phyloP scores from a whole-genome alignment of 129 eudicot genomes.

The Glebionis coronaria region DNA sequence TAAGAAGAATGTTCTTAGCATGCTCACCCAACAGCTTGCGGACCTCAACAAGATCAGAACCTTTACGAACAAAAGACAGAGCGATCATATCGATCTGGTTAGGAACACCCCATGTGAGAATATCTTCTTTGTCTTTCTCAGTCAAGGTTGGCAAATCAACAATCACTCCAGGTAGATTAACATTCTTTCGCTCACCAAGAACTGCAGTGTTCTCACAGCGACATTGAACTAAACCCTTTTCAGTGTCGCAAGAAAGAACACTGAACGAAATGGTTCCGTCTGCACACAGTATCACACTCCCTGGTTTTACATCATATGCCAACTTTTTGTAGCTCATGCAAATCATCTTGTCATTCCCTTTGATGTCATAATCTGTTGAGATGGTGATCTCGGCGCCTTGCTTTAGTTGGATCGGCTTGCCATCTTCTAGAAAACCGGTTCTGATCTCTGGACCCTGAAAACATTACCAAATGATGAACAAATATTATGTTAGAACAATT shows the following conservation, averaged over 20 bases:
- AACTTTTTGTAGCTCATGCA: slow-evolving; percentile 67
- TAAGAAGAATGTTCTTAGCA: slow-evolving; percentile 55
- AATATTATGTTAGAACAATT: not conserved
- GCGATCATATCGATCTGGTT: slow-evolving; percentile 78
- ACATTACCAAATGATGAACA: slow-evolving; percentile 2
- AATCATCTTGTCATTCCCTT: slow-evolving; percentile 45
- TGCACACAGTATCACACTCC: slow-evolving; percentile 48
- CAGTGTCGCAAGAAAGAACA: slow-evolving; percentile 51
- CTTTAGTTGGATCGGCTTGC: slow-evolving; percentile 43
- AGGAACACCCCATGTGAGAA: slow-evolving; percentile 67
- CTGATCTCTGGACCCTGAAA: slow-evolving; percentile 66
- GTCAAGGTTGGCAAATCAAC: slow-evolving; percentile 80
- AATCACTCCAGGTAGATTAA: slow-evolving; percentile 57
- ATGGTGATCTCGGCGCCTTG: slow-evolving; percentile 53
- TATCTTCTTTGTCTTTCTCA: slow-evolving; percentile 73
- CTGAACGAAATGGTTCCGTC: slow-evolving; percentile 53
- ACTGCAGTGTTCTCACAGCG: slow-evolving; percentile 59
- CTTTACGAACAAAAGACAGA: slow-evolving; percentile 72
- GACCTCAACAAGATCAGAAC: slow-evolving; percentile 64
- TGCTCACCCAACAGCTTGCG: slow-evolving; percentile 62
- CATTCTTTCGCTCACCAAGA: slow-evolving; percentile 58
- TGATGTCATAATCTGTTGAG: slow-evolving; percentile 45
- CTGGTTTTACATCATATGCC: slow-evolving; percentile 52
- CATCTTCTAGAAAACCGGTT: slow-evolving; percentile 59
- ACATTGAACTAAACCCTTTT: slow-evolving; percentile 46